Percentiles rank a stretch among this genome's conserved stretches.
These are phyloP conservation scores for Pestalotiopsis sp. DNA, from an alignment of 2,329 filamentous ascomycete species.

Conservation along the genomic window DNA sequence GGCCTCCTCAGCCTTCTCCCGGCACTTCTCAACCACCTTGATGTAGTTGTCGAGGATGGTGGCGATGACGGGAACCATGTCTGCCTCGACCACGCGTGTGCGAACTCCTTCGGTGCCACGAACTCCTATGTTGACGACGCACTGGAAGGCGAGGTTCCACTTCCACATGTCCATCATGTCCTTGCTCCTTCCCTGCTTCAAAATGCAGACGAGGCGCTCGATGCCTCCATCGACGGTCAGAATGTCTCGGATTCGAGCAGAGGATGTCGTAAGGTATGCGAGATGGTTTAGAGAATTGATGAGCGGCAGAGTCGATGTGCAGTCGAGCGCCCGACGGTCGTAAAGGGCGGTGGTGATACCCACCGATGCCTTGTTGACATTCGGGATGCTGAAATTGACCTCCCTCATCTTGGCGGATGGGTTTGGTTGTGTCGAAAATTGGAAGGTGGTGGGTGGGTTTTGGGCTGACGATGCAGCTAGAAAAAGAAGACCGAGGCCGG, in stretches of 20 bases:
- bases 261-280: constrained; percentile 96
- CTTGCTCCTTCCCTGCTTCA: constrained; percentile 95
- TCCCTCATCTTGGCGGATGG: constrained; percentile 79
- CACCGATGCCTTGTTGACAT: constrained; percentile 98
- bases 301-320: constrained; percentile 93
- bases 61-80: constrained; percentile 98
- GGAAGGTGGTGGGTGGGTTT: neutral
- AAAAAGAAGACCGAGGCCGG: constrained; percentile 26
- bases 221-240: constrained; percentile 98
- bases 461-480: constrained; percentile 17
- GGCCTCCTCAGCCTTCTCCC: constrained; percentile 81
- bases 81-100: constrained; percentile 94
- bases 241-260: constrained; percentile 95
- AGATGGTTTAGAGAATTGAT: constrained; percentile 99
- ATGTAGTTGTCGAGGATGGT: constrained; percentile 99
- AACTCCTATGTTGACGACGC: constrained; percentile 97
- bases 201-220: constrained; percentile 92
- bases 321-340: constrained; percentile 95
- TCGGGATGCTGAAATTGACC: constrained; percentile 99
- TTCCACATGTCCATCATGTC: constrained; percentile 99
- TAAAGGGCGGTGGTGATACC: constrained; percentile 98
- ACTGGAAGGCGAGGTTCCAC: constrained; percentile 99
- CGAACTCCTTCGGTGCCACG: constrained; percentile 92
- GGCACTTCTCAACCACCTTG: constrained; percentile 89
- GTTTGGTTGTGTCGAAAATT: neutral